A percentile compares a stretch with the other conserved stretches of the same genome.
These are phyloP conservation scores for Cokeromyces recurvatus DNA, from an alignment of 371 early-diverging fungal genomes.

Conservation along the genomic window DNA sequence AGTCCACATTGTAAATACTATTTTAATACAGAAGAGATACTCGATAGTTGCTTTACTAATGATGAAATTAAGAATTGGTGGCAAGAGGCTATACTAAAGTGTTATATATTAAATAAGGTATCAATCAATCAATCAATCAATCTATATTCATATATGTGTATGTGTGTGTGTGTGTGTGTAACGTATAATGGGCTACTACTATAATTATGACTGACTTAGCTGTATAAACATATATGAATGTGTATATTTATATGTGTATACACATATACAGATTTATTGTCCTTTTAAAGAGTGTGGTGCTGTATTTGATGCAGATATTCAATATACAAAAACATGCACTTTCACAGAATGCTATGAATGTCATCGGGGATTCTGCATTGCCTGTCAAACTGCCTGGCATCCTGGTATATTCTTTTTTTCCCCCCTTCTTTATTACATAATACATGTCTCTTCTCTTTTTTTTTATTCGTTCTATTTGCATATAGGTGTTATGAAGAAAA, in stretches of 20 bases:
- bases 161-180: too few relatives aligned
- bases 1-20: not conserved
- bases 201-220: too few relatives aligned
- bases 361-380: slow-evolving; percentile 13
- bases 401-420: slow-evolving; percentile 14
- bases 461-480: too few relatives aligned
- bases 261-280: slow-evolving; percentile 8
- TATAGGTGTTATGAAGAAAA: slow-evolving; percentile 3
- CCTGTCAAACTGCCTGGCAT: slow-evolving; percentile 17
- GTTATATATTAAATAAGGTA: slow-evolving; percentile 11
- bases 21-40: not conserved
- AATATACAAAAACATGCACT: slow-evolving; percentile 1
- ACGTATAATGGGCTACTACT: too few relatives aligned
- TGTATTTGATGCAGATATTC: slow-evolving; percentile 7
- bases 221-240: too few relatives aligned
- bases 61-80: slow-evolving; percentile 8
- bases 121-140: not conserved
- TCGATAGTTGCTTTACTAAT: not conserved
- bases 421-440: slow-evolving; percentile 1
- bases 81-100: slow-evolving; percentile 1
- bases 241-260: not conserved
- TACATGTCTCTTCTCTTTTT: too few relatives aligned
- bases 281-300: slow-evolving; percentile 8
- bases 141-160: too few relatives aligned
- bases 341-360: slow-evolving; percentile 22